phyloP scores from a whole-genome alignment of 371 early-diverging fungal genomes.

The Rhizopus stolonifer region DNA sequence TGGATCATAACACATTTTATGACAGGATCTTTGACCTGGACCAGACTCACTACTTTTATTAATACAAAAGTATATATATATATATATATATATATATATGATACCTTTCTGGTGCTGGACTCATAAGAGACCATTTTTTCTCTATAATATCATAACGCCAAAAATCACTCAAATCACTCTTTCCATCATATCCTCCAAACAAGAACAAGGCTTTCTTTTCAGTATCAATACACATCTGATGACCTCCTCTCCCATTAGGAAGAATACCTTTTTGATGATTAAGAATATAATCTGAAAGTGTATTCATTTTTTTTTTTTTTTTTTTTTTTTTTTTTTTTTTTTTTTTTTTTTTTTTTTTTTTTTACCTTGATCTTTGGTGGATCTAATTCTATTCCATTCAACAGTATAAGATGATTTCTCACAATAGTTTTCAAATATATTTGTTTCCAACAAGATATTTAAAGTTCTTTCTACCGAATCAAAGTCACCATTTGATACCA shows the following conservation, averaged over 20 bases:
- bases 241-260: slow-evolving; percentile 85
- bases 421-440: slow-evolving; percentile 75
- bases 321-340: no score
- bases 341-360: background rate
- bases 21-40: slow-evolving; percentile 87
- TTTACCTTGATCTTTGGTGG: slow-evolving; percentile 22
- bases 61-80: background rate
- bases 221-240: slow-evolving; percentile 94
- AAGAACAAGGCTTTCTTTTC: slow-evolving; percentile 78
- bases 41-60: slow-evolving; percentile 72
- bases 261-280: slow-evolving; percentile 41
- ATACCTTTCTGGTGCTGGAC: slow-evolving; percentile 71
- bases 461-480: slow-evolving; percentile 70
- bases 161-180: slow-evolving; percentile 84
- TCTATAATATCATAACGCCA: slow-evolving; percentile 76
- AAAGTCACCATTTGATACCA: slow-evolving; percentile 77
- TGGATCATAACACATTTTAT: slow-evolving; percentile 87
- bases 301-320: no score
- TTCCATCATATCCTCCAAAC: slow-evolving; percentile 96
- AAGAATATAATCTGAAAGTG: no score
- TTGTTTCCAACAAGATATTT: slow-evolving; percentile 48
- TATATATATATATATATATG: background rate
- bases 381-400: slow-evolving; percentile 64
- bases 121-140: slow-evolving; percentile 72
- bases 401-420: slow-evolving; percentile 65